phyloP scores from a whole-genome alignment of 148 eudicot genomes.

The Camellia sinensis region DNA sequence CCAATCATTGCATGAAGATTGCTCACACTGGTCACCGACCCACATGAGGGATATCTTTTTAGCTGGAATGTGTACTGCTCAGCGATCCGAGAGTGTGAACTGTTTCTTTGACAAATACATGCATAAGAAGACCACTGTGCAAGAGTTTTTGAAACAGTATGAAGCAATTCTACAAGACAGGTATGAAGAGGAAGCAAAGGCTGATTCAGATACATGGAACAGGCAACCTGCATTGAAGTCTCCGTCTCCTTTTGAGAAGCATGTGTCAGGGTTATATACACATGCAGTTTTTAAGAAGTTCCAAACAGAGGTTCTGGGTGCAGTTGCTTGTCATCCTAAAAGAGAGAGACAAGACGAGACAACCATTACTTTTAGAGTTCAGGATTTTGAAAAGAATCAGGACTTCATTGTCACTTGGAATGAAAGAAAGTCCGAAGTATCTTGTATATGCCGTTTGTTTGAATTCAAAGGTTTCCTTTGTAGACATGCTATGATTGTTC shows the following conservation, averaged over 20 bases:
- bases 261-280: slow-evolving; percentile 62
- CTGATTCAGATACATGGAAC: slow-evolving; percentile 87
- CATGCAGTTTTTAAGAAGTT: slow-evolving; percentile 81
- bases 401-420: slow-evolving; percentile 73
- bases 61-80: slow-evolving; percentile 80
- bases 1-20: slow-evolving; percentile 65
- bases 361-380: slow-evolving; percentile 56
- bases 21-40: slow-evolving; percentile 67
- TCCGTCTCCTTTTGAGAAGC: slow-evolving; percentile 98
- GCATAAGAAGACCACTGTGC: slow-evolving; percentile 79
- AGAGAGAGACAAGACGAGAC: slow-evolving; percentile 59
- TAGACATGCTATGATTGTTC: slow-evolving; percentile 92
- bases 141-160: slow-evolving; percentile 79
- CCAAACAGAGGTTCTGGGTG: slow-evolving; percentile 88
- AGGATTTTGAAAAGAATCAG: slow-evolving; percentile 65
- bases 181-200: slow-evolving; percentile 96
- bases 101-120: slow-evolving; percentile 88
- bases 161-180: slow-evolving; percentile 77
- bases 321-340: slow-evolving; percentile 83
- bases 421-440: slow-evolving; percentile 62
- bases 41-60: slow-evolving; percentile 65
- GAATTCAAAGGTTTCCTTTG: slow-evolving; percentile 91
- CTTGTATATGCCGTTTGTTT: slow-evolving; percentile 80
- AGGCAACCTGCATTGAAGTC: slow-evolving; percentile 73
- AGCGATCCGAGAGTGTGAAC: slow-evolving; percentile 85